These are phyloP conservation scores for Eucalyptus victrix DNA, from an alignment of 345 rosid genomes.

Conservation along the genomic window DNA sequence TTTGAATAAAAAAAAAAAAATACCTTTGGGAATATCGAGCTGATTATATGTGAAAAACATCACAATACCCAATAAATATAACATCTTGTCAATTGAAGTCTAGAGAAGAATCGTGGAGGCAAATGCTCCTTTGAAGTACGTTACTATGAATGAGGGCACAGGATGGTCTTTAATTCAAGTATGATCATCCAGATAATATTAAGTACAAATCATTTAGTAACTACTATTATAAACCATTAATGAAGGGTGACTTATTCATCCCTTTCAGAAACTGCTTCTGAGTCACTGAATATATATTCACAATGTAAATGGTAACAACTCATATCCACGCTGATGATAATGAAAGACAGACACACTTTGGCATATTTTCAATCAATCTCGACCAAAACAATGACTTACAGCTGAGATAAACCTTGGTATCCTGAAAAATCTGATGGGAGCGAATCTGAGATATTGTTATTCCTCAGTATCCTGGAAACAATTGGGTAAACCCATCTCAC, in stretches of 20 bases:
- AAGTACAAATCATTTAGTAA: background rate
- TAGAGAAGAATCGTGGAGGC: background rate
- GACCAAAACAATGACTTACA: background rate
- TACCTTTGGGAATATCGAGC: background rate
- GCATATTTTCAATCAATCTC: background rate
- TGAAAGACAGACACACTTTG: background rate
- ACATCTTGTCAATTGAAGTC: background rate
- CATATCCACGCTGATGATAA: background rate
- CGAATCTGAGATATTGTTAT: no score
- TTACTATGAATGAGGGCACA: background rate
- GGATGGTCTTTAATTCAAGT: background rate
- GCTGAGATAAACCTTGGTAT: background rate
- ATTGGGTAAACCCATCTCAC: no score
- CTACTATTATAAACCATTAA: background rate
- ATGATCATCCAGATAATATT: background rate
- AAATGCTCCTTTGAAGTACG: background rate
- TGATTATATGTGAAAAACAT: background rate
- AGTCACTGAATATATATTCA: background rate
- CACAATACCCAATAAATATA: background rate
- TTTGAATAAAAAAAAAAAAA: background rate
- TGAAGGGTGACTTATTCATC: background rate
- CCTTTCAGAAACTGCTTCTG: background rate
- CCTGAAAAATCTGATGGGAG: no score
- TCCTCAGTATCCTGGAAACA: no score
- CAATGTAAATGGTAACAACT: background rate